Base-by-base conservation (phyloP, 2,329 filamentous ascomycete species). In the Sporothrix humicola region DNA sequence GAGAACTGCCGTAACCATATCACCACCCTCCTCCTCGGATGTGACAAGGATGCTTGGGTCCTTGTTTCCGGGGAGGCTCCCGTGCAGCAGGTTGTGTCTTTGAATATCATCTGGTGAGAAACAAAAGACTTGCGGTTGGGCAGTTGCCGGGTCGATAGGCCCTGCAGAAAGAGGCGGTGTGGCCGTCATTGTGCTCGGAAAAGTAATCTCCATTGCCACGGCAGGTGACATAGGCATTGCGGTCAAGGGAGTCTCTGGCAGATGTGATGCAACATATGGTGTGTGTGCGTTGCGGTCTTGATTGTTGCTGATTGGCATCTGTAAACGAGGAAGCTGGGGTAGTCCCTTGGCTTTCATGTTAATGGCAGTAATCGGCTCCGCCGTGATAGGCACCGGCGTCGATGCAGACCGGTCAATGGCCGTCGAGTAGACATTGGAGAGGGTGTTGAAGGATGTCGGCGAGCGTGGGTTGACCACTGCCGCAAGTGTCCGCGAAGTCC, bases 361-460 rank as follows among this genome's bases (percentile, higher is more conserved):
- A 79, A 87, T 87, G 71, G 86, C 84, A 0, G 73, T 75, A 17
- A 72, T 1, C 3, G 72, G 72, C 15, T 71, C 72, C n/a, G 71
- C 61, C 10, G 72, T 52, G 48, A 52, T 48, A 2, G 85, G 83
- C 50, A 82, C 77, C 2, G 87, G 85, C 0, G 87, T 86, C 42
- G 87, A 85, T 1, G 87, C 85, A 23, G 87, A 86, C 75, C 88
- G 86, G 80, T 89, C 88, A 71, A 91, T 89, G 74, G 89, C 87
- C 2, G 87, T 88, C 37, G 87, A 86, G 78, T 91, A 91, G 74
- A 89, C 87, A 80, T 91, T 91, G 72, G 89, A 90, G 54, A 91
- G 84, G 1, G 89, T 91, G 81, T 91, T 91, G 82, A 90, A 90
- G 26, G 88, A 83, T 1, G 89, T 91, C 3, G 88, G 88, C 46